Percentiles rank a stretch among this genome's conserved stretches.
phyloP scores from a whole-genome alignment of 257 asterid genomes.

The Penstemon eatonii region DNA sequence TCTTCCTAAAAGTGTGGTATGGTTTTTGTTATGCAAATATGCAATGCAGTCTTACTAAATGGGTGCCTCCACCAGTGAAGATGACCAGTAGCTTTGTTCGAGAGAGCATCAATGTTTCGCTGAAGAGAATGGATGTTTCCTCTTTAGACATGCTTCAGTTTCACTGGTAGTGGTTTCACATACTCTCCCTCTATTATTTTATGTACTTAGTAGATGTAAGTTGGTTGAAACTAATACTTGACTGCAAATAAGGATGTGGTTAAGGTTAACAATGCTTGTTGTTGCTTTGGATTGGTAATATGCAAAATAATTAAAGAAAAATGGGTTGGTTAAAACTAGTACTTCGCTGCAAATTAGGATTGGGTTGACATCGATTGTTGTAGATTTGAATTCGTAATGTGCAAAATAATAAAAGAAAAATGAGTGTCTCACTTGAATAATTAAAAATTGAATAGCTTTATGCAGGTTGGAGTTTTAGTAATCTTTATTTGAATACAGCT shows the following conservation, averaged over 20 bases:
- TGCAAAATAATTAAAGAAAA: not conserved
- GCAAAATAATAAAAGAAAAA: too few species aligned
- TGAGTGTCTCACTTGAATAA: too few species aligned
- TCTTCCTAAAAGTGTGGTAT: not conserved
- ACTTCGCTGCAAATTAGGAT: too few species aligned
- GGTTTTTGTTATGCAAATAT: constrained; percentile 21
- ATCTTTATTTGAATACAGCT: too few species aligned
- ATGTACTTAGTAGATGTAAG: not conserved
- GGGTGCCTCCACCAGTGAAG: constrained; percentile 99
- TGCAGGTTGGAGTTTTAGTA: too few species aligned
- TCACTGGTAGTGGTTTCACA: constrained; percentile 62
- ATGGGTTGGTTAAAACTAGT: too few species aligned
- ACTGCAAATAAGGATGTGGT: not conserved
- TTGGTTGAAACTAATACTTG: not conserved
- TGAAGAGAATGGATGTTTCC: constrained; percentile 91
- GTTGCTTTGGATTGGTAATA: not conserved
- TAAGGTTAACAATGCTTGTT: not conserved
- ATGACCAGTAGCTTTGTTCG: constrained; percentile 83
- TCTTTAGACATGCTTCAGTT: constrained; percentile 97
- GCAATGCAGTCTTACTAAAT: constrained; percentile 78
- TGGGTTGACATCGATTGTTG: too few species aligned
- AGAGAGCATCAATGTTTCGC: constrained; percentile 74
- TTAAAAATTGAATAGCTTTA: too few species aligned
- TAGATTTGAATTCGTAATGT: too few species aligned
- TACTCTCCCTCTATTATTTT: constrained; percentile 13